phyloP scores from a whole-genome alignment of 768 basidiomycete genomes.

The Kwoniella pini region DNA sequence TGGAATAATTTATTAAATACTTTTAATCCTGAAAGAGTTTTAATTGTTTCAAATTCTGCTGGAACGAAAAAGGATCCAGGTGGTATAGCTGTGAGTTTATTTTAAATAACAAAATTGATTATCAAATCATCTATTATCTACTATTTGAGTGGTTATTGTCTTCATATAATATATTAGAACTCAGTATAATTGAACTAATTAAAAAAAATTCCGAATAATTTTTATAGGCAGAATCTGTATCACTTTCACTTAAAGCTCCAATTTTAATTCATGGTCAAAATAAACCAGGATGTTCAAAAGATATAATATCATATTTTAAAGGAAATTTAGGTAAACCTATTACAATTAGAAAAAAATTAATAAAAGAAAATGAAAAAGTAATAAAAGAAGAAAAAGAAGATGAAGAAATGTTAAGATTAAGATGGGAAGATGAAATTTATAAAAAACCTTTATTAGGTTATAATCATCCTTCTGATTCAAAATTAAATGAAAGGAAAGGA shows the following conservation, averaged over 20 bases:
- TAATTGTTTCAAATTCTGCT: conserved; percentile 93
- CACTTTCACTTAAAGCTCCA: conserved; percentile 72
- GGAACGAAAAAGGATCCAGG: conserved; percentile 72
- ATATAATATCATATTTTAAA: conserved; percentile 72
- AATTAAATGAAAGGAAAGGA: conserved; percentile 4
- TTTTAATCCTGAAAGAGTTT: conserved; percentile 75
- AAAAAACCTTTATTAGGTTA: conserved; percentile 54
- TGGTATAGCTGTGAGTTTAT: conserved; percentile 67
- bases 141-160: no score
- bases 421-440: conserved; percentile 22
- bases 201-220: no score
- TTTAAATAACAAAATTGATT: not conserved
- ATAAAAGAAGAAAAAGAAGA: conserved; percentile 27
- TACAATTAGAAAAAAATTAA: conserved; percentile 12
- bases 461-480: conserved; percentile 46
- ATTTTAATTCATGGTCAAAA: conserved; percentile 73
- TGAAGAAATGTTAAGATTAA: conserved; percentile 52
- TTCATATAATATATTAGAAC: no score
- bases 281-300: conserved; percentile 79
- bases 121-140: conserved; percentile 2
- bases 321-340: conserved; percentile 58
- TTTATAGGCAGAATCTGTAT: conserved; percentile 78
- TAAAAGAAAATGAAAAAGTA: conserved; percentile 51
- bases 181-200: no score
- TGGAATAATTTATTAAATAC: conserved; percentile 72